Percentiles rank a stretch among this genome's conserved stretches.
Evolutionary conservation across 2,329 filamentous ascomycete genomes (phyloP).

Genomic region (Aotearoamyces nothofagi): DNA sequence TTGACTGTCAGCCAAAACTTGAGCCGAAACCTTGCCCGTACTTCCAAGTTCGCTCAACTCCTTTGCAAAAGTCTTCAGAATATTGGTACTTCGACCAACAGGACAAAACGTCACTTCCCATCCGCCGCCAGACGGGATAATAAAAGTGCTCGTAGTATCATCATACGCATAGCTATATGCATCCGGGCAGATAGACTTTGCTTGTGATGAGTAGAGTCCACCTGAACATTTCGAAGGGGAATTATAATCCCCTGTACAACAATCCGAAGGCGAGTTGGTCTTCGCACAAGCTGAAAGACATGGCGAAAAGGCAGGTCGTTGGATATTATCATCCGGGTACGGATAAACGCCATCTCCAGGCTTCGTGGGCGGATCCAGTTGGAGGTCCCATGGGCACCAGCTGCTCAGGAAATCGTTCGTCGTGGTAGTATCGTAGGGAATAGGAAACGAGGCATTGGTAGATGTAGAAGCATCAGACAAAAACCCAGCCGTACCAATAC

Average conservation of each 20-base stretch:
- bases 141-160: constrained; percentile 42
- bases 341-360: constrained; percentile 66
- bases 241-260: constrained; percentile 58
- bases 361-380: constrained; percentile 49
- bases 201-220: constrained; percentile 50
- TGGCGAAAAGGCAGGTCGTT: constrained; percentile 58
- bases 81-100: constrained; percentile 40
- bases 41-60: constrained; percentile 32
- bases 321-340: constrained; percentile 62
- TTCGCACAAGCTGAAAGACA: constrained; percentile 66
- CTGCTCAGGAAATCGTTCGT: constrained; percentile 38
- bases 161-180: constrained; percentile 66
- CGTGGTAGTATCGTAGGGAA: constrained; percentile 48
- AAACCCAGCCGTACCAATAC: constrained; percentile 55
- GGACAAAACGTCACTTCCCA: constrained; percentile 74
- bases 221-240: constrained; percentile 48
- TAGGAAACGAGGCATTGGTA: constrained; percentile 49
- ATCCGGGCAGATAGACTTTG: constrained; percentile 68
- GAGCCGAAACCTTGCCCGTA: constrained; percentile 23
- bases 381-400: constrained; percentile 75
- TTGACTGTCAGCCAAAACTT: constrained; percentile 19
- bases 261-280: constrained; percentile 50
- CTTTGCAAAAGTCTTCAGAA: constrained; percentile 32
- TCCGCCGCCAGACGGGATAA: constrained; percentile 51
- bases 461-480: constrained; percentile 36